Evolutionary conservation across 345 rosid genomes (phyloP).

Genomic region (Anastatica hierochuntica): DNA sequence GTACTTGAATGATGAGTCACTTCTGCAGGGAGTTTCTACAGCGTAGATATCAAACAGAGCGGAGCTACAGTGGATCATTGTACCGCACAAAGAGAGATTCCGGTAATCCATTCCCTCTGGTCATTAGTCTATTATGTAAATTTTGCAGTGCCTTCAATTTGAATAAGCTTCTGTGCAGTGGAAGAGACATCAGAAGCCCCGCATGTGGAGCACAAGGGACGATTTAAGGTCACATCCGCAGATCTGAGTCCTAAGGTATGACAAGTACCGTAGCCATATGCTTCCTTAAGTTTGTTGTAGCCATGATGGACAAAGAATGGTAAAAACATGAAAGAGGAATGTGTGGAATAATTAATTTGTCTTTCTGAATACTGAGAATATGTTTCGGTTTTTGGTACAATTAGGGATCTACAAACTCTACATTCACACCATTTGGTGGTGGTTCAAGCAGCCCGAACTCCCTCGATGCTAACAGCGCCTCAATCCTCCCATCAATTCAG

Average conservation of each 20-base stretch:
- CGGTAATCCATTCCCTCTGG: slow-evolving; percentile 30
- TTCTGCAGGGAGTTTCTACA: slow-evolving; percentile 54
- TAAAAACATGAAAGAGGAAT: slow-evolving; percentile 1
- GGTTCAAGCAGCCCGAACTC: slow-evolving; percentile 41
- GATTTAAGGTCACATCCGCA: slow-evolving; percentile 79
- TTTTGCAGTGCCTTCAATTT: background rate
- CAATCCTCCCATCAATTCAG: slow-evolving; percentile 67
- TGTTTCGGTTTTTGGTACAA: slow-evolving; percentile 17
- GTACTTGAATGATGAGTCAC: slow-evolving; percentile 4
- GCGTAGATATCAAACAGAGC: slow-evolving; percentile 48
- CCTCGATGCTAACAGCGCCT: slow-evolving; percentile 34
- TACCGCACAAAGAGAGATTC: slow-evolving; percentile 55
- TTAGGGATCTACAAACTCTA: slow-evolving; percentile 57
- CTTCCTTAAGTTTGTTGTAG: background rate
- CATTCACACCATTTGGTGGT: slow-evolving; percentile 34
- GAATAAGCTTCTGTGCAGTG: slow-evolving; percentile 25
- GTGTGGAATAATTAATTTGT: background rate
- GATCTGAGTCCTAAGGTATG: slow-evolving; percentile 86
- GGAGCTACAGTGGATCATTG: slow-evolving; percentile 71
- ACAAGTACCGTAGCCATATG: slow-evolving; percentile 4
- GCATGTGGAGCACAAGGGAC: slow-evolving; percentile 73
- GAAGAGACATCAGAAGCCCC: slow-evolving; percentile 78
- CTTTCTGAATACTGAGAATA: background rate
- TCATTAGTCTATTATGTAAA: slow-evolving; percentile 33
- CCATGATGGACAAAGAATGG: background rate